Evolutionary conservation across 208 protist species (phyloP), one percentile per base, ranked within the genome.

Genomic region (Acanthamoeba healyi): DNA sequence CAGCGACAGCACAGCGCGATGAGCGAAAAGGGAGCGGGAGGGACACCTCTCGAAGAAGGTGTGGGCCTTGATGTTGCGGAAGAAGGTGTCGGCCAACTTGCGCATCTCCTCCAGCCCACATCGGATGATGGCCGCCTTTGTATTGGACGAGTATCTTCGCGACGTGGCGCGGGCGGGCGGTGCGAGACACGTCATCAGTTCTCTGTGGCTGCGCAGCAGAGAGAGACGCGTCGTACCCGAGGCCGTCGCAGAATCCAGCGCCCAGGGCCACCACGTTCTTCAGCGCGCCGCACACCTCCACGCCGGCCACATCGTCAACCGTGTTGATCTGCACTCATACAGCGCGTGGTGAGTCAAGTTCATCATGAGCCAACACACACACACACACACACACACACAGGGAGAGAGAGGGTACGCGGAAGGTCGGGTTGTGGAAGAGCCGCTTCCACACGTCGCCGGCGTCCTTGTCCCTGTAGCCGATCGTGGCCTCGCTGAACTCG

Each of bases 221-320:
- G 34, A 40, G 63, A 6, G 32, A 22, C 26, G 63, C 12, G 24
- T 29, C 19, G 40, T 94, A 79, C 38, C 94, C 94, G 34, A 97
- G 70, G 17, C 96, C 96, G 42, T 97, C 96, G n/a, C 67, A 77
- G 54, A 97, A 96, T 54, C 96, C 96, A 22, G 96, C 96, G 24
- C 92, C 96, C 5, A 96, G 88, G 15, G 95, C 96, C 1, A 97
- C 96, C 32, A 97, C 91, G 84, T 97, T 97, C 95, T 97, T 97
- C 32, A 97, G 90, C 2, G 96, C 96, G 34, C 95, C 96, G 84
- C 96, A 97, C 38, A 97, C 91, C 90, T 97, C 95, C 7, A 97
- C 95, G 29, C 95, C 95, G 2, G 84, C 70, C 17, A 96, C 95
- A 82, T 97, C 96, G 32, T 44, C 36, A 1, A 96, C 90, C 38